These are phyloP conservation scores for Phaeosphaeria sp. DNA, from an alignment of 2,329 filamentous ascomycete genomes.

Conservation along the genomic window DNA sequence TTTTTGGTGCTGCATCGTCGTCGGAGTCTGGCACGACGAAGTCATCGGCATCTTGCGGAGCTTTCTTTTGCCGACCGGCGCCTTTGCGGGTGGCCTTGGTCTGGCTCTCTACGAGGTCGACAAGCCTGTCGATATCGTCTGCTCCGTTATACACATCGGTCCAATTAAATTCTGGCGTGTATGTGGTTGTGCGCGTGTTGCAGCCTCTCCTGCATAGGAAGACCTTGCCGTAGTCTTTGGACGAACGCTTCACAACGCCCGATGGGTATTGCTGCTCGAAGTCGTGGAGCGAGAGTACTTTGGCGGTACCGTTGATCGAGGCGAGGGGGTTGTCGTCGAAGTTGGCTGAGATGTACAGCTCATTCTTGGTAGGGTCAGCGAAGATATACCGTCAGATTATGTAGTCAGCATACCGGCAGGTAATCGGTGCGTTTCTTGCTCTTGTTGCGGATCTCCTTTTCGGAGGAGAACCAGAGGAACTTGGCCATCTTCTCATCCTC, in stretches of 20 bases:
- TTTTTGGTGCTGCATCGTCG: constrained; percentile 50
- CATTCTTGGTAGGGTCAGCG: constrained; percentile 66
- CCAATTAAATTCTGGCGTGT: constrained; percentile 92
- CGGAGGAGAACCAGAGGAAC: constrained; percentile 95
- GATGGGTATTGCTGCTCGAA: constrained; percentile 76
- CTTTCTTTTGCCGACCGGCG: constrained; percentile 39
- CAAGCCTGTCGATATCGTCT: constrained; percentile 69
- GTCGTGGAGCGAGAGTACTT: constrained; percentile 73
- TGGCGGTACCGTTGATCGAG: constrained; percentile 90
- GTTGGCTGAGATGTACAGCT: constrained; percentile 87
- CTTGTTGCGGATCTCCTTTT: constrained; percentile 85
- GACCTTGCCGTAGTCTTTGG: constrained; percentile 79
- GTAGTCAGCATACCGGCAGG: constrained; percentile 62
- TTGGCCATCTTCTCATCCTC: constrained; percentile 75
- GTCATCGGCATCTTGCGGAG: constrained; percentile 50
- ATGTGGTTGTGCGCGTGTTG: constrained; percentile 85
- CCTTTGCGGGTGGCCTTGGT: constrained; percentile 75
- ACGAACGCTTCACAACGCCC: constrained; percentile 75
- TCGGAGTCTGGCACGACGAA: constrained; percentile 54
- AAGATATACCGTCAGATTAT: background rate
- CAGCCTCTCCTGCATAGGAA: constrained; percentile 91
- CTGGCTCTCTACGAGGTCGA: constrained; percentile 71
- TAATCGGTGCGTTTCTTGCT: constrained; percentile 83
- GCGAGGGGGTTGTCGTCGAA: constrained; percentile 87
- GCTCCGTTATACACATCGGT: constrained; percentile 79